Conservation (phyloP, 2,329 filamentous ascomycete genomes). For the Scleromitrula shiraiana region DNA sequence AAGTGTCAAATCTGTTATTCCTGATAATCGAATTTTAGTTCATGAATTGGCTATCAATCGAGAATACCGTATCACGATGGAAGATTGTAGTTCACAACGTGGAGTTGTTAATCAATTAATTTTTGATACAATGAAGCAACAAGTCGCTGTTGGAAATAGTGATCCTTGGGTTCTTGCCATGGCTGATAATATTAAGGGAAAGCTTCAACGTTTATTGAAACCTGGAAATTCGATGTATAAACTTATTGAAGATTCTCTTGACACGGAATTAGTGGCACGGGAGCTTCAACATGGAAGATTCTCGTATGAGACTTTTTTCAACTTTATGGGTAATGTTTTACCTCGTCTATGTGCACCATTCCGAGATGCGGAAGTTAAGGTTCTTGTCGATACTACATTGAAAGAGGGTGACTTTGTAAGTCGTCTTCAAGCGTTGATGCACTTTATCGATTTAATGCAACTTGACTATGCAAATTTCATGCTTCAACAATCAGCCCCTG, state of each 20-base stretch:
- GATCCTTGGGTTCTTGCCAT: conserved; percentile 63
- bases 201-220: conserved; percentile 64
- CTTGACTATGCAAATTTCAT: conserved; percentile 80
- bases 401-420: conserved; percentile 59
- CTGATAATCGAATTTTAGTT: conserved; percentile 65
- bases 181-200: conserved; percentile 61
- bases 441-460: conserved; percentile 68
- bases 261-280: conserved; percentile 60
- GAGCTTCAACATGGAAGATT: conserved; percentile 67
- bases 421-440: conserved; percentile 65
- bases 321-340: conserved; percentile 64
- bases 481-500: conserved; percentile 62
- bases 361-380: conserved; percentile 68
- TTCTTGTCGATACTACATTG: conserved; percentile 55
- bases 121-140: conserved; percentile 51
- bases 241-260: conserved; percentile 67
- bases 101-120: conserved; percentile 50
- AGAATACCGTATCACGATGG: conserved; percentile 61
- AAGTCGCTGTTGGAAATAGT: conserved; percentile 55
- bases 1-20: conserved; percentile 43
- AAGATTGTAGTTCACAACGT: conserved; percentile 51
- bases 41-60: conserved; percentile 76
- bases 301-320: conserved; percentile 74
- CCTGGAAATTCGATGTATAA: conserved; percentile 65
- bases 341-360: conserved; percentile 76